Evolutionary conservation across 192 early-diverging fungal species (phyloP).

Genomic region (Podila verticillata): DNA sequence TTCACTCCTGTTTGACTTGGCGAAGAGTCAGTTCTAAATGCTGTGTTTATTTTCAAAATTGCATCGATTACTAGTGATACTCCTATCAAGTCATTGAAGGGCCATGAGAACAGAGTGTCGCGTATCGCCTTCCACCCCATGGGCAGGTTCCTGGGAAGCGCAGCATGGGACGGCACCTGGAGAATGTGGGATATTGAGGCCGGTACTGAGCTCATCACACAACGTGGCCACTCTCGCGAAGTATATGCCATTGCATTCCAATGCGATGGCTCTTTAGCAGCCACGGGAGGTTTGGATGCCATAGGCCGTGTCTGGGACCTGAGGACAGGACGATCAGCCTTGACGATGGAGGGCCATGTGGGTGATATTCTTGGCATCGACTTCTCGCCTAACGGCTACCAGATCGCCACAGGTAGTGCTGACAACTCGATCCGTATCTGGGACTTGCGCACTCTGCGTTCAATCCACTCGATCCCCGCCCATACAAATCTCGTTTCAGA

Average conservation of each 20-base stretch:
- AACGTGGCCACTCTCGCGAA: slow-evolving; percentile 95
- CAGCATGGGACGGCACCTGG: slow-evolving; percentile 90
- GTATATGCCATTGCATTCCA: slow-evolving; percentile 95
- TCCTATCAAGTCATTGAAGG: slow-evolving; percentile 80
- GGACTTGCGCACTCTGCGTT: slow-evolving; percentile 85
- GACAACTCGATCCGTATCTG: slow-evolving; percentile 94
- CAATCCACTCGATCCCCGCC: slow-evolving; percentile 87
- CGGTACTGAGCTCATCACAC: slow-evolving; percentile 80
- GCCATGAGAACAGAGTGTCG: slow-evolving; percentile 85
- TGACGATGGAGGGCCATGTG: slow-evolving; percentile 91
- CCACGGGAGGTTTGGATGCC: slow-evolving; percentile 93
- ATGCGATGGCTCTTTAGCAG: slow-evolving; percentile 88
- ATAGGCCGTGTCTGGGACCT: slow-evolving; percentile 96
- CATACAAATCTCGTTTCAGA: slow-evolving; percentile 92
- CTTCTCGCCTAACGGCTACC: slow-evolving; percentile 93
- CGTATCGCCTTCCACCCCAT: slow-evolving; percentile 92
- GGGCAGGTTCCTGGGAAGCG: slow-evolving; percentile 81
- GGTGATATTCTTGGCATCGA: slow-evolving; percentile 89
- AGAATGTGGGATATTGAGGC: slow-evolving; percentile 94
- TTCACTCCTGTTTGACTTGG: background rate
- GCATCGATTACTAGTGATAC: slow-evolving; percentile 55
- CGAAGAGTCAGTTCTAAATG: too few relatives aligned
- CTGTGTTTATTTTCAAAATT: too few relatives aligned
- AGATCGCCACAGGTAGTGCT: slow-evolving; percentile 89
- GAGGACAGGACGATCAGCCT: slow-evolving; percentile 88